A percentile compares a stretch with the other conserved stretches of the same genome.
phyloP scores from a whole-genome alignment of 805 yeast species.

The Nakazawaea holstii region DNA sequence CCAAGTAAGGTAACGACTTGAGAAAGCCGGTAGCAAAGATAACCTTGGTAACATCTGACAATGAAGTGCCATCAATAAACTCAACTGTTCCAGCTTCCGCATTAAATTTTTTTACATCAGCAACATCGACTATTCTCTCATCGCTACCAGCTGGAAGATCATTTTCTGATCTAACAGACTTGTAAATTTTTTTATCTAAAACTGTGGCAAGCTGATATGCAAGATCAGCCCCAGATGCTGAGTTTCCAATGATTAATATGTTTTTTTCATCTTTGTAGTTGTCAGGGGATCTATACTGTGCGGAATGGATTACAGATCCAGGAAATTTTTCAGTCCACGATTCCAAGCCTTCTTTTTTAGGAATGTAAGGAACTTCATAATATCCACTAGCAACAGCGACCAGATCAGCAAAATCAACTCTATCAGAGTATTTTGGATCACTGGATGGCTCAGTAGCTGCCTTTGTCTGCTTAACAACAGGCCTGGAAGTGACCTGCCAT shows the following conservation, averaged over 20 bases:
- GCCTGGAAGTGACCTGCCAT: slow-evolving; percentile 40
- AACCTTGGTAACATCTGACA: slow-evolving; percentile 44
- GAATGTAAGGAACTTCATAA: slow-evolving; percentile 53
- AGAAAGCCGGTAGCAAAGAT: slow-evolving; percentile 74
- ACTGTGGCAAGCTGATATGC: slow-evolving; percentile 51
- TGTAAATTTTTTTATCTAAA: slow-evolving; percentile 36
- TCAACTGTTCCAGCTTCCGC: slow-evolving; percentile 30
- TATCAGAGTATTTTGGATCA: slow-evolving; percentile 14
- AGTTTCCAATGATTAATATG: slow-evolving; percentile 70
- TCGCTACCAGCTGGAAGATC: slow-evolving; percentile 38
- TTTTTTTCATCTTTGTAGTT: slow-evolving; percentile 31
- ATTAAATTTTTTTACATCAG: slow-evolving; percentile 36
- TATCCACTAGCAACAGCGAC: slow-evolving; percentile 63
- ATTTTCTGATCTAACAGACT: slow-evolving; percentile 44
- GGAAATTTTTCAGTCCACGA: slow-evolving; percentile 42
- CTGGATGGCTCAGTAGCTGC: slow-evolving; percentile 21
- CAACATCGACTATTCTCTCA: slow-evolving; percentile 34
- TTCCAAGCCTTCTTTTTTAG: slow-evolving; percentile 47
- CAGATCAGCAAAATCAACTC: slow-evolving; percentile 48
- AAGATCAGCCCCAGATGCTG: slow-evolving; percentile 70
- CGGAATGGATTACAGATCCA: slow-evolving; percentile 49
- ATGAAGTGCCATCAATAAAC: slow-evolving; percentile 41
- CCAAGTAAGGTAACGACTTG: slow-evolving; percentile 54
- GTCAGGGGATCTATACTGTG: slow-evolving; percentile 43
- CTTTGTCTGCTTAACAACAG: slow-evolving; percentile 24